Evolutionary conservation across 768 basidiomycete genomes (phyloP), one percentile per base, ranked within the genome.

Genomic region (Floccularia luteovirens): DNA sequence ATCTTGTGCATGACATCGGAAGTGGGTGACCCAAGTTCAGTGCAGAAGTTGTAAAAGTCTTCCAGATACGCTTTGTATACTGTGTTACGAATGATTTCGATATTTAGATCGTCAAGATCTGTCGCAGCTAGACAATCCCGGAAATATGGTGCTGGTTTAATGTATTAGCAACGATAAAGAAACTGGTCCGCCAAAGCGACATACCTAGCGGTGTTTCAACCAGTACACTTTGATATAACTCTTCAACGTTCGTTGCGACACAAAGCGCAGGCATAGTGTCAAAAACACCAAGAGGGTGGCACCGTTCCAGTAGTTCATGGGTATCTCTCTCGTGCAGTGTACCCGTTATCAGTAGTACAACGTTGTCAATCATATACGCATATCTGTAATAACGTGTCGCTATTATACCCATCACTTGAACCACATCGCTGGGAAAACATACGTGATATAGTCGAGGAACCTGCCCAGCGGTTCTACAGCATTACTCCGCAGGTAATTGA

Each of bases 361-460:
- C 88, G 59, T 99, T 99, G 77, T 99, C 96, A 56, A 99, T 98
- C 96, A 99, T 99, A 65, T 98, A 99, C 22, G 81, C 91, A 59
- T 96, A 96, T 32, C 92, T 96, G 42, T 14, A 30, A 25, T 44
- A 28, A 42, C n/a, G 20, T 7, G 16, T n/a, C n/a, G 20, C n/a
- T 34, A 19, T 34, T 34, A 34, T 8, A 34, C 7, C 16, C 7
- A 34, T 7, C 32, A 10, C 32, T 8, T 34, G 16, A 24, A 33
- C 4, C 23, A 36, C 21, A 22, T 4, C 31, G 23, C 38, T 36
- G 19, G 41, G 13, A 38, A 45, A 13, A 74, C 89, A 49, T 63
- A 98, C 87, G 93, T 98, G 64, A 99, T 89, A 60, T 97, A 99
- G 54, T 98, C 96, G 45, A 99, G 69, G 59, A 99, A 98, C 53